Evolutionary conservation across 768 basidiomycete species (phyloP), one percentile per base, ranked within the genome.

Genomic region (Clitopilus hobsonii): DNA sequence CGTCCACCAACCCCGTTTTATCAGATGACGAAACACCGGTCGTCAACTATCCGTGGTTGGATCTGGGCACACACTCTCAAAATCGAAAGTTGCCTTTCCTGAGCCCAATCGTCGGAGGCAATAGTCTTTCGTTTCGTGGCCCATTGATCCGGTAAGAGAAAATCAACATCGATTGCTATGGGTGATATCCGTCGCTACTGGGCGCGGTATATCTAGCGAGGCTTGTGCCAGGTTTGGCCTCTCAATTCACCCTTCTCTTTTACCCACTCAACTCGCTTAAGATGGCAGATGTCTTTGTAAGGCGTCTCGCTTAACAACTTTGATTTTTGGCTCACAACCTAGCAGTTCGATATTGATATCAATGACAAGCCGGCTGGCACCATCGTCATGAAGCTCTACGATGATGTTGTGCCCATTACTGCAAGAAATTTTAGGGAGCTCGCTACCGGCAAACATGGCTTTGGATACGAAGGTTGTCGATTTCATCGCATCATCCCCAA

Each of bases 351-450:
- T 54, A 67, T 89, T 52, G 67, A 73, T 1, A 86, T 93, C 68
- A 76, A 82, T 67, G 69, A 69, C 26, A 64, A 76, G 49, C 77
- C 83, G 4, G 73, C 80, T 0, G 90, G 89, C 22, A 82, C 86
- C 38, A 82, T 94, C 59, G 78, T 85, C 24, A 90, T 95, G 81
- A 84, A 88, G 68, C 81, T 95, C 36, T 92, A 79, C 70, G 90
- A 93, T 69, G 80, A 86, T 54, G 75, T 81, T 11, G 89, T 91
- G n/a, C 93, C 93, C 53, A 82, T 81, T 69, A 94, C 93, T 7
- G 71, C 88, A 2, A 71, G 70, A 38, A 93, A 93, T 74, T 94
- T 94, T 73, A 85, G 91, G 41, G 85, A 88, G 65, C 77, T 94
- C 45, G 83, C 85, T 2, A 82, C 84, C 4, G 83, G 82, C 10